phyloP scores from a whole-genome alignment of 2,329 filamentous ascomycete genomes.

The Ciborinia camelliae region DNA sequence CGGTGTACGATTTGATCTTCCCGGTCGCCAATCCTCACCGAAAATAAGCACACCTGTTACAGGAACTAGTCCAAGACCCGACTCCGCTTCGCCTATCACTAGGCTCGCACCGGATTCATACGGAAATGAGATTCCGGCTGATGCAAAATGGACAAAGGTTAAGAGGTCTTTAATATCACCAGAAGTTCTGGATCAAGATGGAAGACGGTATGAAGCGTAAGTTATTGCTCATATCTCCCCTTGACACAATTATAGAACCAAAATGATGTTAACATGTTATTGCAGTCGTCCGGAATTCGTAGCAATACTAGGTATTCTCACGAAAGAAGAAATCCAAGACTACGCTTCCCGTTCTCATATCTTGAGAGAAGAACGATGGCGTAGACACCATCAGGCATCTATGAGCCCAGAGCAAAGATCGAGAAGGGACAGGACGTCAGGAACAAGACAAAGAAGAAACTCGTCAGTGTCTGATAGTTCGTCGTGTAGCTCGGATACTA shows the following conservation, averaged over 20 bases:
- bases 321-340: slow-evolving; percentile 49
- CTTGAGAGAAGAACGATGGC: slow-evolving; percentile 37
- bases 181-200: slow-evolving; percentile 53
- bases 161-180: slow-evolving; percentile 54
- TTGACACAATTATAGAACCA: background rate
- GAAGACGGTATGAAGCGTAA: slow-evolving; percentile 56
- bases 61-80: slow-evolving; percentile 21
- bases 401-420: background rate
- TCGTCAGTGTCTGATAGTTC: background rate
- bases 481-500: background rate
- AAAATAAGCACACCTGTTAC: slow-evolving; percentile 4
- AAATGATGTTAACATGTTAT: slow-evolving; percentile 13
- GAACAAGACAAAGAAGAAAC: background rate
- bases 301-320: slow-evolving; percentile 55
- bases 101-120: slow-evolving; percentile 53
- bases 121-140: slow-evolving; percentile 53
- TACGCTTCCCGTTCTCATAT: slow-evolving; percentile 45
- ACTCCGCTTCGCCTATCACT: background rate
- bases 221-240: slow-evolving; percentile 12
- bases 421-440: background rate
- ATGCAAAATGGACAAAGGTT: slow-evolving; percentile 60
- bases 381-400: slow-evolving; percentile 13
- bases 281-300: slow-evolving; percentile 52
- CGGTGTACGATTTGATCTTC: slow-evolving; percentile 23
- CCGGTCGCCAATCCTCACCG: slow-evolving; percentile 17